Conservation (phyloP, 768 basidiomycete species). For the Tulasnella sp. region DNA sequence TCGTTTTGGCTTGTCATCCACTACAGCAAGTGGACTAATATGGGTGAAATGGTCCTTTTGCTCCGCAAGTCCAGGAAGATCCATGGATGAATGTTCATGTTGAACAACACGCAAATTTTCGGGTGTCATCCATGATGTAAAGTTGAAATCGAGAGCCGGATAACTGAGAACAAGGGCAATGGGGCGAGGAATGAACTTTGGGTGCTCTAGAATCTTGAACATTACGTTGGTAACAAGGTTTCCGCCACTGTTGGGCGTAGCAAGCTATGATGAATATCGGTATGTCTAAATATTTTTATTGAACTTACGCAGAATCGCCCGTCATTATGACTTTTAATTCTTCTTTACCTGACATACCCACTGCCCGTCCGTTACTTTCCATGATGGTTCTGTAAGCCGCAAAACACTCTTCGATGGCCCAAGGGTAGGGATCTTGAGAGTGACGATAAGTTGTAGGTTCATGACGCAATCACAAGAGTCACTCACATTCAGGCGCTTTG, state of each 20-base stretch:
- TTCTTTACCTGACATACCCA: slow-evolving; percentile 86
- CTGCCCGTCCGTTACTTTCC: slow-evolving; percentile 60
- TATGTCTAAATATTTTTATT: not conserved
- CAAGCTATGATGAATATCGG: not conserved
- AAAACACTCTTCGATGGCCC: slow-evolving; percentile 88
- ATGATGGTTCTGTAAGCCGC: slow-evolving; percentile 75
- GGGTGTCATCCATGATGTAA: slow-evolving; percentile 90
- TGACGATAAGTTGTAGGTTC: not conserved
- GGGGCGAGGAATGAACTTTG: slow-evolving; percentile 50
- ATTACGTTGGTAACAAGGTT: slow-evolving; percentile 75
- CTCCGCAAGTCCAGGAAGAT: slow-evolving; percentile 57
- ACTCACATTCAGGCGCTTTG: slow-evolving; percentile 88
- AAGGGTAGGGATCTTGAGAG: slow-evolving; percentile 81
- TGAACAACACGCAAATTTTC: slow-evolving; percentile 69
- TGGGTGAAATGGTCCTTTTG: slow-evolving; percentile 84
- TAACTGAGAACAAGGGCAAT: slow-evolving; percentile 79
- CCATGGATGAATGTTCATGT: slow-evolving; percentile 74
- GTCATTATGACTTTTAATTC: slow-evolving; percentile 64
- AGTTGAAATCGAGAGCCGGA: slow-evolving; percentile 92
- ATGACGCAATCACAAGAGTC: slow-evolving; percentile 3
- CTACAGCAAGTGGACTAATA: slow-evolving; percentile 82
- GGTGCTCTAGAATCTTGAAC: slow-evolving; percentile 65
- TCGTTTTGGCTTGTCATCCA: slow-evolving; percentile 50
- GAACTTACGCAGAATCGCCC: slow-evolving; percentile 92
- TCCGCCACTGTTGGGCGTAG: slow-evolving; percentile 50